Base-by-base conservation (phyloP, 768 basidiomycete species). In the Rhodotorula diobovata region DNA sequence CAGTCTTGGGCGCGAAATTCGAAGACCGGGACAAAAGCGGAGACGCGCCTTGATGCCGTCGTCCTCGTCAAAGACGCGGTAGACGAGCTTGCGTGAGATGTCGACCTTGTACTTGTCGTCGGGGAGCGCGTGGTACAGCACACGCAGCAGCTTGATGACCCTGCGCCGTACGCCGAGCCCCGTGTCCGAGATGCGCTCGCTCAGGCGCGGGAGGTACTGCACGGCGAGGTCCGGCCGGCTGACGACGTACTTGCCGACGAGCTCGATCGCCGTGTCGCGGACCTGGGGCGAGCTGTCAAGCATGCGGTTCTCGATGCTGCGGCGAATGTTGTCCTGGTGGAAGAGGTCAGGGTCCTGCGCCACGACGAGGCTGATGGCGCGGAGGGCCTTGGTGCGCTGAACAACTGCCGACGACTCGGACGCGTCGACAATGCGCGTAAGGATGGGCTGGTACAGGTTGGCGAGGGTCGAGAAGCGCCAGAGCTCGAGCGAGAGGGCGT, bases 171-270 rank as follows among this genome's bases (percentile, higher is more conserved):
- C 96, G 43, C 88, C 87, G 28, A 98, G 84, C 11, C 96, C 95
- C 63, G 94, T 90, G 79, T 99, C 96, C 50, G 90, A 89, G 74
- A 96, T 91, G 10, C 96, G 89, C 70, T 92, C 90, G 4, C 90
- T 87, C 63, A 99, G 90, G 79, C 87, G 88, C 58, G 85, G 84
- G 77, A 94, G 95, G 81, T 98, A 98, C 76, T 93, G 87, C 8
- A 86, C 86, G 0, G 90, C 91, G n/a, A 98, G 87, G 66, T 88
- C 87, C 0, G 92, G 91, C 0, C 89, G 88, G 71, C 92, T 89
- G 46, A 93, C 86, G 83, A 98, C 88, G 77, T 98, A 95, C 81
- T 93, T 95, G n/a, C 96, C 96, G 67, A 98, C 91, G 67, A 99
- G 82, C 78, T 98, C 96, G 23, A 99, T 91, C 11, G 95, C 93